A percentile compares a stretch with the other conserved stretches of the same genome.
Conservation (phyloP, 176 grass and related monocot genomes). For the Oryza rufipogon region DNA sequence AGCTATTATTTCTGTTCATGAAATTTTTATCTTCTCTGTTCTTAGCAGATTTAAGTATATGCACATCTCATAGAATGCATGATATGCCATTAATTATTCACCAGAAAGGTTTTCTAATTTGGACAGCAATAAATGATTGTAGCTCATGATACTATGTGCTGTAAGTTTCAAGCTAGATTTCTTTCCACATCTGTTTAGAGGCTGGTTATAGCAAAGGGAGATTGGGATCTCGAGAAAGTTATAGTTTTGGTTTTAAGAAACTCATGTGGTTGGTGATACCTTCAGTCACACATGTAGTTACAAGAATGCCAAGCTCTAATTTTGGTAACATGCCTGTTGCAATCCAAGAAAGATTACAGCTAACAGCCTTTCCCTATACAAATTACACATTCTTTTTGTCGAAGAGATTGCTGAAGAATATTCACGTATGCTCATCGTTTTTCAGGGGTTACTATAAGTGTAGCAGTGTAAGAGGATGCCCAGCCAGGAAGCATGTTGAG, state of each 20-base stretch:
- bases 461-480: constrained; percentile 87
- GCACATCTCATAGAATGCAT: constrained; percentile 5
- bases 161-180: constrained; percentile 17
- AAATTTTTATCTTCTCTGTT: not conserved
- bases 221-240: not conserved
- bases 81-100: constrained; percentile 3
- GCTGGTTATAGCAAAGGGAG: not conserved
- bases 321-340: not conserved
- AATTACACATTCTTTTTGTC: constrained; percentile 17
- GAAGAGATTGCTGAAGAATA: constrained; percentile 12
- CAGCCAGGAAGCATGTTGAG: constrained; percentile 90
- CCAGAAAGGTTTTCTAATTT: not conserved
- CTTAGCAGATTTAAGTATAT: not conserved
- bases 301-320: not conserved
- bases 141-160: not conserved
- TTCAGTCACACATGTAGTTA: not conserved
- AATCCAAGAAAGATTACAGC: constrained; percentile 35
- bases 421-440: not conserved
- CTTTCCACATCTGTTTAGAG: constrained; percentile 1
- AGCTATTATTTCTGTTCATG: not conserved
- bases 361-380: not conserved
- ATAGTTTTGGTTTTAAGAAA: constrained; percentile 9
- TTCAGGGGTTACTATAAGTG: constrained; percentile 96
- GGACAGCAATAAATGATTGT: not conserved
- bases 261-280: constrained; percentile 11